Conservation (phyloP, 1,139 yeast genomes). For the Magnusiomyces fungicola region DNA sequence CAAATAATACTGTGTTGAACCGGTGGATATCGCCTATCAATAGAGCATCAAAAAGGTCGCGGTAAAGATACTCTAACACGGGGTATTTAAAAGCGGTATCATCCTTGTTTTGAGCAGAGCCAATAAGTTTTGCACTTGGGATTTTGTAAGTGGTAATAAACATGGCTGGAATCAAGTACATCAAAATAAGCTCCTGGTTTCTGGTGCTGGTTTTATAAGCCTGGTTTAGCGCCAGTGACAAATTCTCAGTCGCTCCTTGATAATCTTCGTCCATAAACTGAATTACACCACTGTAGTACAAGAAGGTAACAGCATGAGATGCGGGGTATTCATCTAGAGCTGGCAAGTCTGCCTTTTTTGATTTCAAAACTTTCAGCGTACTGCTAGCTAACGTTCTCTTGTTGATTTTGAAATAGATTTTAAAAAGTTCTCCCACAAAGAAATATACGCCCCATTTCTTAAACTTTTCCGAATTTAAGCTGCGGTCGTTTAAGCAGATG, state of each 20-base stretch:
- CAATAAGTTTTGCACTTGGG: slow-evolving; percentile 38
- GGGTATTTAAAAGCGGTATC: slow-evolving; percentile 42
- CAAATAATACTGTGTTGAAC: slow-evolving; percentile 42
- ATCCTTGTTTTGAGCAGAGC: neutral
- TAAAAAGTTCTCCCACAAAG: slow-evolving; percentile 66
- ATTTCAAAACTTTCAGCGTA: slow-evolving; percentile 62
- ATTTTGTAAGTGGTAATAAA: slow-evolving; percentile 24
- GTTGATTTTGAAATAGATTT: slow-evolving; percentile 60
- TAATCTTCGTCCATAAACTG: slow-evolving; percentile 58
- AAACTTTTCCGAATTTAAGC: slow-evolving; percentile 35
- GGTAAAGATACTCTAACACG: slow-evolving; percentile 39
- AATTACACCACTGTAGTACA: slow-evolving; percentile 60
- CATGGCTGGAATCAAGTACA: slow-evolving; percentile 34
- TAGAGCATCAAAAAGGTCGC: slow-evolving; percentile 44
- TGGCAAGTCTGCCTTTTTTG: slow-evolving; percentile 49
- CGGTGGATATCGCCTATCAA: slow-evolving; percentile 46
- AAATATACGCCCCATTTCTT: slow-evolving; percentile 56
- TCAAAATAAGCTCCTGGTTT: slow-evolving; percentile 35
- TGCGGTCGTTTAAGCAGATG: slow-evolving; percentile 71
- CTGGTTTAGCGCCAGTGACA: slow-evolving; percentile 42
- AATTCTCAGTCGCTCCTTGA: slow-evolving; percentile 42
- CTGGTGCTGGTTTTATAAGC: slow-evolving; percentile 26
- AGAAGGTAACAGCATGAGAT: slow-evolving; percentile 51
- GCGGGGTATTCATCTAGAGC: slow-evolving; percentile 39
- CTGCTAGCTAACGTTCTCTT: slow-evolving; percentile 74